Conservation (phyloP, 768 basidiomycete genomes). For the Chiua virens region DNA sequence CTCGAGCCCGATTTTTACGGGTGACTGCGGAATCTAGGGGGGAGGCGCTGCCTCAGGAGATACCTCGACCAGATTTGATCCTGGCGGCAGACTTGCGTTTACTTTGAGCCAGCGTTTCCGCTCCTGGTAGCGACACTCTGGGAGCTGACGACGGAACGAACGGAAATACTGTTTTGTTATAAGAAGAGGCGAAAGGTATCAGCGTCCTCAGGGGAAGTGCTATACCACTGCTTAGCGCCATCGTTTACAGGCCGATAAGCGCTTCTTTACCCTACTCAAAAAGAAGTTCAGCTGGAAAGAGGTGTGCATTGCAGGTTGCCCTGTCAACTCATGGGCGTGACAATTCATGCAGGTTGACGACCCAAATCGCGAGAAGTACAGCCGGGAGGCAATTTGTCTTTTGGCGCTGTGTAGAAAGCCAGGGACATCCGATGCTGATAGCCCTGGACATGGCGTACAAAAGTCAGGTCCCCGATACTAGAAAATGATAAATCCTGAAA, state of each 20-base stretch:
- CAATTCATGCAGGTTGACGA: conserved; percentile 57
- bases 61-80: conserved; percentile 62
- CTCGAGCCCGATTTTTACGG: neutral
- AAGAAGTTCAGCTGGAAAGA: conserved; percentile 75
- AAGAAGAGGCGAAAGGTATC: conserved; percentile 87
- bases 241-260: conserved; percentile 71
- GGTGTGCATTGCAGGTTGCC: conserved; percentile 35
- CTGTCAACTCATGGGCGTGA: conserved; percentile 2
- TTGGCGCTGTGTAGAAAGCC: conserved; percentile 37
- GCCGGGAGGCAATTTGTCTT: conserved; percentile 65
- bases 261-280: conserved; percentile 78
- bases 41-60: conserved; percentile 44
- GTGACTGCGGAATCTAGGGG: conserved; percentile 55
- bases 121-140: conserved; percentile 78
- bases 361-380: conserved; percentile 55
- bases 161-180: conserved; percentile 87
- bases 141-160: conserved; percentile 53
- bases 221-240: neutral
- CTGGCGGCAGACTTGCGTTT: conserved; percentile 95
- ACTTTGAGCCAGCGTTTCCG: conserved; percentile 92
- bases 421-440: neutral
- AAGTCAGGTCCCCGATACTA: too few relatives aligned
- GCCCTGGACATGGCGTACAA: neutral
- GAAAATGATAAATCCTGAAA: too few relatives aligned
- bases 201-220: neutral